Evolutionary conservation across 1,139 yeast genomes (phyloP).

Genomic region (Candida tetrigidarum): DNA sequence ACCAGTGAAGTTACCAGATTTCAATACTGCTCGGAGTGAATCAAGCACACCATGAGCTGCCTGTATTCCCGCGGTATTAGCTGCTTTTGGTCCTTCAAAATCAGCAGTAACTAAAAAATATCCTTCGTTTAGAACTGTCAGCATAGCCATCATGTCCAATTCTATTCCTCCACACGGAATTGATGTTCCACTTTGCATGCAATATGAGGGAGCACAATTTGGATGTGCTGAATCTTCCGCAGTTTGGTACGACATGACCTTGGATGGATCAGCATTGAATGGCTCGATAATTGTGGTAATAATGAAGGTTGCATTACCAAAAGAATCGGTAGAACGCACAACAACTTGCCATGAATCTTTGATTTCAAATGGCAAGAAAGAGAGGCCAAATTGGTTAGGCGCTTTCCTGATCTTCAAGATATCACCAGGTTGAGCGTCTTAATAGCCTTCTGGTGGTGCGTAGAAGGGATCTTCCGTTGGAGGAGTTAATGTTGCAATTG

Average conservation of each 20-base stretch:
- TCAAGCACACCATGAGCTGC: slow-evolving; percentile 29
- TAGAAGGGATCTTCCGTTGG: slow-evolving; percentile 33
- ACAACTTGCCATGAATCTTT: neutral
- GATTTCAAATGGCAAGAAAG: neutral
- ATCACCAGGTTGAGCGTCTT: slow-evolving; percentile 27
- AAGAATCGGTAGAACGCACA: slow-evolving; percentile 22
- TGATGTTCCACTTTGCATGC: neutral
- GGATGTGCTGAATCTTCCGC: slow-evolving; percentile 18
- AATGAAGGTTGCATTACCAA: slow-evolving; percentile 33
- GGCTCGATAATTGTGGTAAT: slow-evolving; percentile 39
- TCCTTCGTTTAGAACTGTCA: slow-evolving; percentile 26
- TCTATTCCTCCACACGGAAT: slow-evolving; percentile 9
- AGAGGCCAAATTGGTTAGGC: slow-evolving; percentile 23
- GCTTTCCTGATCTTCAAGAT: slow-evolving; percentile 28
- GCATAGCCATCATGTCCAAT: slow-evolving; percentile 25
- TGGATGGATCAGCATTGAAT: slow-evolving; percentile 25
- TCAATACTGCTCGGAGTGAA: slow-evolving; percentile 25
- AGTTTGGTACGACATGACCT: slow-evolving; percentile 24
- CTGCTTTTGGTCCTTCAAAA: slow-evolving; percentile 24
- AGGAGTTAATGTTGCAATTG: no score
- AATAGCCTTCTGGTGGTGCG: slow-evolving; percentile 28
- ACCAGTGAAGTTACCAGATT: slow-evolving; percentile 24
- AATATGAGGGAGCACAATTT: neutral
- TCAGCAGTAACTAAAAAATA: slow-evolving; percentile 31
- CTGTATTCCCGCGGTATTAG: slow-evolving; percentile 28